These are phyloP conservation scores for Fusarium robinianum DNA, from an alignment of 2,329 filamentous ascomycete species.

Conservation along the genomic window DNA sequence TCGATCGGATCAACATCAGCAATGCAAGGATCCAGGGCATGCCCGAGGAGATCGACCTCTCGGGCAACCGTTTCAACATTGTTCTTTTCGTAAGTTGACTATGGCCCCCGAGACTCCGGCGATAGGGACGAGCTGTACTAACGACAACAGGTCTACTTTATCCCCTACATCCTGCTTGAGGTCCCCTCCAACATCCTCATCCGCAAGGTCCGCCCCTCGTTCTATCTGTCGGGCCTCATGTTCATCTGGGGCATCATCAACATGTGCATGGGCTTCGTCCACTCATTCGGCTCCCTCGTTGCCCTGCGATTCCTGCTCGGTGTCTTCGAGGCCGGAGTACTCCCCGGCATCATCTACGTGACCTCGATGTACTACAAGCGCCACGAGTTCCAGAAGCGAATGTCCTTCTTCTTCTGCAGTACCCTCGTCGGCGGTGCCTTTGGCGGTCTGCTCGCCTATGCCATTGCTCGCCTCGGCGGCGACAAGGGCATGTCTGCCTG, in stretches of 20 bases:
- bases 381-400: conserved; percentile 53
- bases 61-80: conserved; percentile 50
- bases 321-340: conserved; percentile 45
- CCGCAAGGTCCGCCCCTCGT: conserved; percentile 46
- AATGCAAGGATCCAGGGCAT: conserved; percentile 53
- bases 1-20: conserved; percentile 53
- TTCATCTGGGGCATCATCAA: conserved; percentile 47
- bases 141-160: conserved; percentile 39
- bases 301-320: conserved; percentile 47
- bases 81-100: conserved; percentile 41
- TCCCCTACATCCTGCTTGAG: conserved; percentile 51
- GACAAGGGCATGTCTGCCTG: conserved; percentile 49
- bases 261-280: conserved; percentile 46
- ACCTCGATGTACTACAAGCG: conserved; percentile 55
- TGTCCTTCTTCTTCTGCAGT: conserved; percentile 50
- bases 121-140: conserved; percentile 1
- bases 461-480: conserved; percentile 51
- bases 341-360: conserved; percentile 48
- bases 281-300: conserved; percentile 40
- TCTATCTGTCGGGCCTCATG: conserved; percentile 45
- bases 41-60: conserved; percentile 46
- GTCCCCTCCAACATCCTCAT: conserved; percentile 53
- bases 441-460: conserved; percentile 53
- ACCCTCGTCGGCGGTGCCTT: conserved; percentile 49
- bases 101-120: not conserved